phyloP scores from a whole-genome alignment of 75 land plant species.

The Gnetum montanum region DNA sequence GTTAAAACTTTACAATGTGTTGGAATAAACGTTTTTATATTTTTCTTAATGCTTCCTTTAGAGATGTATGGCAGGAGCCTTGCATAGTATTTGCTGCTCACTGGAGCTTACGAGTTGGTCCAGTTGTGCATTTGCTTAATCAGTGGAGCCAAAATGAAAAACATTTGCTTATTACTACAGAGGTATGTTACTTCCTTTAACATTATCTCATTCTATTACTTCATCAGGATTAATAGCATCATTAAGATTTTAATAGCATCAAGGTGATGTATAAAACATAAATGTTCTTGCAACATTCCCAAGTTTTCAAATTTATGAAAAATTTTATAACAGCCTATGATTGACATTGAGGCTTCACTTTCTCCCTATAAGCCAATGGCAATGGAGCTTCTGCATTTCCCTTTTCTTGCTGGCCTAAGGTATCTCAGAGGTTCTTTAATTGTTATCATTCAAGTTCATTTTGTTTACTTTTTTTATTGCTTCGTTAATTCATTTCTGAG shows the following conservation, averaged over 20 bases:
- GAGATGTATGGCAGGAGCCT: slow-evolving; percentile 82
- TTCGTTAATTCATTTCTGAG: neutral
- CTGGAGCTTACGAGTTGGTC: slow-evolving; percentile 78
- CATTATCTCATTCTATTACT: neutral
- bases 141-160: slow-evolving; percentile 54
- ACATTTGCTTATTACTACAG: slow-evolving; percentile 59
- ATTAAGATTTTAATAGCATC: neutral
- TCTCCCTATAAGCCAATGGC: slow-evolving; percentile 63
- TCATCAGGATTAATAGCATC: too few species aligned
- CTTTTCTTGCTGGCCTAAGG: slow-evolving; percentile 56
- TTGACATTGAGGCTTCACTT: slow-evolving; percentile 49
- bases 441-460: neutral
- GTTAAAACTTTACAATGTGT: too few species aligned
- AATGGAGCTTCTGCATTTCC: slow-evolving; percentile 65
- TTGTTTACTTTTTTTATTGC: too few species aligned
- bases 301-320: too few species aligned
- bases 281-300: neutral
- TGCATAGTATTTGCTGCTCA: slow-evolving; percentile 76
- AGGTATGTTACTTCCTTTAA: slow-evolving; percentile 42
- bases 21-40: too few species aligned
- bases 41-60: too few species aligned
- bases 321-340: slow-evolving; percentile 31
- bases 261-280: neutral
- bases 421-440: slow-evolving; percentile 15
- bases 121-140: slow-evolving; percentile 68